Evolutionary conservation across 2,329 filamentous ascomycete species (phyloP).

Genomic region (Colletotrichum scovillei): DNA sequence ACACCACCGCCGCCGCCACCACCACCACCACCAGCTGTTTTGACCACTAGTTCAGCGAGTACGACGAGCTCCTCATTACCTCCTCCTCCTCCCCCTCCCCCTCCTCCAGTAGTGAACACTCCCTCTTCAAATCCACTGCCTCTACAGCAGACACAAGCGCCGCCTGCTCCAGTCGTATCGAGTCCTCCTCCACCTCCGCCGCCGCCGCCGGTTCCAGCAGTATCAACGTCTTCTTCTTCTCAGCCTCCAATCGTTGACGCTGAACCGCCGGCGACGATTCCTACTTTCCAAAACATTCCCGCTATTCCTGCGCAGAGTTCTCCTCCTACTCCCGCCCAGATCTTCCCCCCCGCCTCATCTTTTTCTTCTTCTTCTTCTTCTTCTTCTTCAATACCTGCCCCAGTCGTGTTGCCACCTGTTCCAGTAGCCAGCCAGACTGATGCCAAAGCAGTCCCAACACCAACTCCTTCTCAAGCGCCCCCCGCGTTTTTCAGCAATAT

Average conservation of each 20-base stretch:
- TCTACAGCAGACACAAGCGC: slow-evolving; percentile 22
- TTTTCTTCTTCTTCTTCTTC: slow-evolving; percentile 6
- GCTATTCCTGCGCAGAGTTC: slow-evolving; percentile 16
- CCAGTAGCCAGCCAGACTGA: slow-evolving; percentile 50
- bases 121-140: slow-evolving; percentile 2
- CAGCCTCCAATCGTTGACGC: slow-evolving; percentile 21
- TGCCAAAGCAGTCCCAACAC: slow-evolving; percentile 42
- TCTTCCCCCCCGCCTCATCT: neutral
- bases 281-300: slow-evolving; percentile 31
- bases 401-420: slow-evolving; percentile 36
- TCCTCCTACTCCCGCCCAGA: slow-evolving; percentile 9
- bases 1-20: neutral
- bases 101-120: slow-evolving; percentile 32
- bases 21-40: slow-evolving; percentile 29
- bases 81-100: slow-evolving; percentile 36
- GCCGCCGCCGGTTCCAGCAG: slow-evolving; percentile 14
- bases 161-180: slow-evolving; percentile 25
- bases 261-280: slow-evolving; percentile 28
- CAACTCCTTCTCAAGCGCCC: slow-evolving; percentile 17
- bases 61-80: slow-evolving; percentile 47
- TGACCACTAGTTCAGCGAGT: slow-evolving; percentile 45
- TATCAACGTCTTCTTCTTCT: slow-evolving; percentile 22
- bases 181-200: slow-evolving; percentile 32
- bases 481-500: slow-evolving; percentile 21
- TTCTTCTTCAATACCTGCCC: slow-evolving; percentile 19